Evolutionary conservation across 495 filamentous ascomycete genomes (phyloP).

Genomic region (Trichoderma reesei): DNA sequence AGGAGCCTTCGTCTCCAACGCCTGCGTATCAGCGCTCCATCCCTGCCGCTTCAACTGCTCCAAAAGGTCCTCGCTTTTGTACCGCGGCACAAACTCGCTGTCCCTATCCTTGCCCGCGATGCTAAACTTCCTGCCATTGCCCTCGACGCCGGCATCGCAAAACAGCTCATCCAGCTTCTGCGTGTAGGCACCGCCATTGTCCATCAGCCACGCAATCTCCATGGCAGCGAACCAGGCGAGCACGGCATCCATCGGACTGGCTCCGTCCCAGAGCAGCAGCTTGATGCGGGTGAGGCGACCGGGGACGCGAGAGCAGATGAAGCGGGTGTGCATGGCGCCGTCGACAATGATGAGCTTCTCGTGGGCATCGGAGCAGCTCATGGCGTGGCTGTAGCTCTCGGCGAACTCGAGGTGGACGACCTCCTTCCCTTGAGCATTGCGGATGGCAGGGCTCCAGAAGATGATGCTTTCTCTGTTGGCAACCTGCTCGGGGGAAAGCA

Average conservation of each 20-base stretch:
- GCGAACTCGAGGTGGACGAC: slow-evolving; percentile 1
- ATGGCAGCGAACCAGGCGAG: slow-evolving; percentile 65
- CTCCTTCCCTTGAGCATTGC: neutral
- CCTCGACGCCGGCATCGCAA: neutral
- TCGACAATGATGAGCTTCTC: slow-evolving; percentile 2
- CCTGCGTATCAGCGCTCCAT: slow-evolving; percentile 4
- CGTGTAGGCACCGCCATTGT: neutral
- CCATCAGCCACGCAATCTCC: slow-evolving; percentile 9
- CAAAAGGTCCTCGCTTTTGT: neutral
- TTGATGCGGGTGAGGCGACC: slow-evolving; percentile 11
- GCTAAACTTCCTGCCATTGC: slow-evolving; percentile 8
- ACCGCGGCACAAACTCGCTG: neutral
- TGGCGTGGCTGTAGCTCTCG: slow-evolving; percentile 3
- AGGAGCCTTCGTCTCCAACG: slow-evolving; percentile 8
- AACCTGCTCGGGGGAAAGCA: slow-evolving; percentile 55
- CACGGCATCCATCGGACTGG: slow-evolving; percentile 40
- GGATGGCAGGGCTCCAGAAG: slow-evolving; percentile 7
- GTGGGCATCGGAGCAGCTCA: neutral
- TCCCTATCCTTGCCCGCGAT: slow-evolving; percentile 2
- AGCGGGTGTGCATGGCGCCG: neutral
- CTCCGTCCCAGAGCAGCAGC: slow-evolving; percentile 51
- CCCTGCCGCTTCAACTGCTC: neutral
- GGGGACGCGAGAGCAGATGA: neutral
- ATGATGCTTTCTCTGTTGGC: slow-evolving; percentile 64
- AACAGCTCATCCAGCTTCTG: neutral